Evolutionary conservation across 176 grass and related monocot genomes (phyloP), one percentile per base, ranked within the genome.

Genomic region (Alloteropsis semialata): DNA sequence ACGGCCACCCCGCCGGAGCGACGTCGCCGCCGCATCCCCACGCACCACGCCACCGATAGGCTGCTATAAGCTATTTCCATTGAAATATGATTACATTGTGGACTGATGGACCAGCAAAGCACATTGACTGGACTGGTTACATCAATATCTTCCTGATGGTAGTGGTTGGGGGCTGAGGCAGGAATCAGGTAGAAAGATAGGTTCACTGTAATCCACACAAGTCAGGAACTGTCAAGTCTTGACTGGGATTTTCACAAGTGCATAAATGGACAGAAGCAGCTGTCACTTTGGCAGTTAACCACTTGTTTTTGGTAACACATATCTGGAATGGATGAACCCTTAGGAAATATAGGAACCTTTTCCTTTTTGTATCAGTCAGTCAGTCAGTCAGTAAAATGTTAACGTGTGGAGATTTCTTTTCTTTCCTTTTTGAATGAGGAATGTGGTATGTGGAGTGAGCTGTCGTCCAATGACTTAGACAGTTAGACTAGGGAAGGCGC

Each of bases 41-140:
- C n/a, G n/a, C n/a, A n/a, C n/a, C n/a, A n/a, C n/a, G n/a, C n/a
- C n/a, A n/a, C 44, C 49, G 30, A 83, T 70, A 54, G 18, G 13
- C 3, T 19, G 13, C 3, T 10, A 65, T 46, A 50, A 24, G 11
- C 49, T 27, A 39, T 75, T 56, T 41, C 33, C 60, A 36, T 49
- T 11, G 24, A 67, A 51, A 84, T 68, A 75, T 69, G 69, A 50
- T 89, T 84, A 51, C 41, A 42, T 49, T 49, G 75, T 72, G 74
- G 81, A 67, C 55, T 84, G 56, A 58, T 28, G 5, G 58, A 9
- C 69, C n/a, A 61, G 12, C 12, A 49, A 14, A 9, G 19, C 25
- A 32, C 69, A 72, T 72, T 30, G 10, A n/a, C n/a, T 41, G 38
- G 65, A 71, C 50, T 64, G 32, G 1, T 49, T 49, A 49, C 41